Evolutionary conservation across 345 rosid species (phyloP).

Genomic region (Salix caprea): DNA sequence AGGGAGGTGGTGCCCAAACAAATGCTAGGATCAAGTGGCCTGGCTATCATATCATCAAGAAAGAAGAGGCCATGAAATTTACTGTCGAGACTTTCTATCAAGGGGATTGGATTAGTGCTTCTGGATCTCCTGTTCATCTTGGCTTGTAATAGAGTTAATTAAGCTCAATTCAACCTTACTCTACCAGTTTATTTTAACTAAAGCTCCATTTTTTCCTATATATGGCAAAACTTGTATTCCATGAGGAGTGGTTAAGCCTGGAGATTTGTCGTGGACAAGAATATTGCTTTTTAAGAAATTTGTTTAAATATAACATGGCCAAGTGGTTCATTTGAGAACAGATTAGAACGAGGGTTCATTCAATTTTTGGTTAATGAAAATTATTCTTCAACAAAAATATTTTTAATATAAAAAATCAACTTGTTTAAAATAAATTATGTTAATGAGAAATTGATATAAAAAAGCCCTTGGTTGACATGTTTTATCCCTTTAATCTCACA

Average conservation of each 20-base stretch:
- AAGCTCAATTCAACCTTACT: too few species aligned
- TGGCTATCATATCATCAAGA: slow-evolving; percentile 47
- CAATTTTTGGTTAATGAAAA: too few species aligned
- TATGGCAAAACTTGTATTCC: not conserved
- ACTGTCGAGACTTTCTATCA: slow-evolving; percentile 58
- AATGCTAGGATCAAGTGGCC: slow-evolving; percentile 64
- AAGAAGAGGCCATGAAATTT: slow-evolving; percentile 48
- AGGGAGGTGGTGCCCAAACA: slow-evolving; percentile 50
- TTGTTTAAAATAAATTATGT: too few species aligned
- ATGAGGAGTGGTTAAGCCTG: not conserved
- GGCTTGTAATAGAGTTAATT: not conserved
- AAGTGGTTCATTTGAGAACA: too few species aligned
- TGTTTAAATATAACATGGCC: too few species aligned
- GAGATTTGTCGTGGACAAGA: not conserved
- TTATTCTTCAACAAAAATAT: too few species aligned
- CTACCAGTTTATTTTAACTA: not conserved
- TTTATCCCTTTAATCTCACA: too few species aligned
- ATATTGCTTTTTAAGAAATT: not conserved
- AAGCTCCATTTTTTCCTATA: not conserved
- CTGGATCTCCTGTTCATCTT: slow-evolving; percentile 6
- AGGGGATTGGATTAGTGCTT: slow-evolving; percentile 33
- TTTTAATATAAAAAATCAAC: too few species aligned
- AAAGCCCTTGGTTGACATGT: too few species aligned
- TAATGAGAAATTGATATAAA: too few species aligned
- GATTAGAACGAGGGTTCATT: too few species aligned